Base-by-base conservation (phyloP, 805 yeast species). In the Scheffersomyces coipomensis region DNA sequence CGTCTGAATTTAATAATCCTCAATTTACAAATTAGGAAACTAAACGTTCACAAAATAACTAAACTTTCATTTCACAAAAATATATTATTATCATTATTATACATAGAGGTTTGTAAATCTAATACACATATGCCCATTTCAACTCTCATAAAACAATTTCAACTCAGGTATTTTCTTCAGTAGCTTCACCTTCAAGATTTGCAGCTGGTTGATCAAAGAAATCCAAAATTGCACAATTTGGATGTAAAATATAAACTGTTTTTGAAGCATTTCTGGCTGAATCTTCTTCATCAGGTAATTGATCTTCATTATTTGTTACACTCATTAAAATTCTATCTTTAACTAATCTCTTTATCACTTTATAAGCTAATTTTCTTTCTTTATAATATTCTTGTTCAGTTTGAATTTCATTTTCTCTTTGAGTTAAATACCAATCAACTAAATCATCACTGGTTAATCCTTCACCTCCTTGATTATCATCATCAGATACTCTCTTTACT, bases 271-370 rank as follows among this genome's bases (percentile, higher is more conserved):
- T 27, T 8, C 34, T 49, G 52, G 3, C 52, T n/a, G 35, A 36
- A 15, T 37, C 36, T 4, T 42, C 46, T 13, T 38, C 51, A 19
- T 11, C 37, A 5, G 30, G 30, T 13, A 27, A 27, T 27, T 13
- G 18, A 8, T 58, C 64, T 22, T 62, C 73, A 36, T 49, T 54
- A 32, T 57, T 60, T 5, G 65, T 60, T 23, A 70, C 70, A 38
- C 66, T 62, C 88, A 91, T 79, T 53, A 93, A 72, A 22, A 91
- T 80, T 56, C 86, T 79, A 56, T 90, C 97, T 56, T 85, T 85
- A 16, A 83, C 95, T 55, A 93, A 74, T 51, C 91, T 75, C 58
- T 80, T 83, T 54, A 93, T 66, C 11, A 93, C 96, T 62, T 88
- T 91, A 50, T 73, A 76, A 1, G 88, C 87, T 37, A 86, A 68